Base-by-base conservation (phyloP, 345 rosid species). In the Hevea brasiliensis region DNA sequence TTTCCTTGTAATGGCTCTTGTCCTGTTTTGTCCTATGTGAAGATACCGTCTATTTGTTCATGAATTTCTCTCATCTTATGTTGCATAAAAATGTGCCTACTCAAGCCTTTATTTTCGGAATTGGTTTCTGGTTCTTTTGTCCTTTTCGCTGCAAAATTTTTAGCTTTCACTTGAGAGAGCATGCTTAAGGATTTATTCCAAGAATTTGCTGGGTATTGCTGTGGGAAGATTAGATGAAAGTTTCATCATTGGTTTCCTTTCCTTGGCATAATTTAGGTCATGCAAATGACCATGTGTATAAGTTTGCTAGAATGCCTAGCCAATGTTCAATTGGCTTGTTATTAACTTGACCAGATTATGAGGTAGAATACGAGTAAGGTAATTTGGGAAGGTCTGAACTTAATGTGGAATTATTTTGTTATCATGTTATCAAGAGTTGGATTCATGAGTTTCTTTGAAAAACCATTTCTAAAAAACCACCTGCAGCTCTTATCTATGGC, bases 71-170 rank as follows among this genome's bases (percentile, higher is more conserved):
- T 26, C 56, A 1, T 47, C 23, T 27, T 27, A 13, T 24, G 20
- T 42, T 65, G 54, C 20, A 2, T 11, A 65, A 21, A 44, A 44
- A 17, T 5, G 14, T 29, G 17, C 23, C 26, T 63, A 20, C 47
- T n/a, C 23, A 41, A n/a, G 53, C 53, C 32, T 64, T 51, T 64
- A 5, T 9, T 41, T 68, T 6, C 8, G 53, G 56, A 47, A 8
- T 60, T 26, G 53, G 64, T 26, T 45, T 70, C 23, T 67, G 60
- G 45, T 68, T 68, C 48, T n/a, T 32, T 1, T 58, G 53, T 26
- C 27, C 20, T 60, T 20, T 45, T 67, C 10, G 17, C 50, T 63
- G 47, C 24, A 37, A 51, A 51, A 37, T 37, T 67, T n/a, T 48
- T 54, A n/a, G 60, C 71, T 67, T 40, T 29, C 40, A 18, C 9